Percentiles rank a stretch among this genome's conserved stretches.
phyloP scores from a whole-genome alignment of 768 basidiomycete genomes.

The Agrocybe pediades region DNA sequence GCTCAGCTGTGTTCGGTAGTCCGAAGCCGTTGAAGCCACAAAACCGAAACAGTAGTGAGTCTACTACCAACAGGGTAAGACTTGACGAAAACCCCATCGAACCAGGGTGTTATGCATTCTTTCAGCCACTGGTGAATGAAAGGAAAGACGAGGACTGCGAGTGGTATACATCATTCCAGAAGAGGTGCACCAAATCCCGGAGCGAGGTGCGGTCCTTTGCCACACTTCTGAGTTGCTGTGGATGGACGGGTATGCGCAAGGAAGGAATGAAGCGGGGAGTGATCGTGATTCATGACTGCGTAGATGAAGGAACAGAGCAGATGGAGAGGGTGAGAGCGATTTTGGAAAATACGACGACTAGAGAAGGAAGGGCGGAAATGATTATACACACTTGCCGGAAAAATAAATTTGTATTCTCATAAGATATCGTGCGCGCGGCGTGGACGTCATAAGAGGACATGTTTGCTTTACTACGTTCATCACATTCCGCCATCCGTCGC shows the following conservation, averaged over 20 bases:
- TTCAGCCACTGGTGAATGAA: too few relatives aligned
- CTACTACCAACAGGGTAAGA: not conserved
- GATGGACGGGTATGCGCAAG: constrained; percentile 32
- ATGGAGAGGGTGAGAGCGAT: constrained; percentile 5
- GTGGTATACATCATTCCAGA: constrained; percentile 30
- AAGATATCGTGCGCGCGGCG: too few relatives aligned
- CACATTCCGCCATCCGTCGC: constrained; percentile 6
- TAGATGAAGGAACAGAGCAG: constrained; percentile 9
- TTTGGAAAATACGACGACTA: not conserved
- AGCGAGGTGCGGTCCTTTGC: constrained; percentile 42
- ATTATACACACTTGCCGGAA: constrained; percentile 25
- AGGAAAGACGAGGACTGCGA: constrained; percentile 19
- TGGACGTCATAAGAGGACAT: too few relatives aligned
- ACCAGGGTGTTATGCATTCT: constrained; percentile 21
- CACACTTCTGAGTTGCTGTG: constrained; percentile 50
- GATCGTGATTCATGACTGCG: constrained; percentile 37
- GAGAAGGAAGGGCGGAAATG: constrained; percentile 49
- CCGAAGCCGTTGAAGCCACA: too few relatives aligned
- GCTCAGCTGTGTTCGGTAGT: too few relatives aligned
- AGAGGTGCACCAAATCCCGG: constrained; percentile 20
- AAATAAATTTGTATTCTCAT: not conserved
- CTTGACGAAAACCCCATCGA: not conserved
- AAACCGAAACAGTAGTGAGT: not conserved
- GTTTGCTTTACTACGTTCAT: constrained; percentile 21
- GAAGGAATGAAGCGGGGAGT: constrained; percentile 28